Evolutionary conservation across 805 yeast genomes (phyloP).

Genomic region (Wickerhamomyces silvicola): DNA sequence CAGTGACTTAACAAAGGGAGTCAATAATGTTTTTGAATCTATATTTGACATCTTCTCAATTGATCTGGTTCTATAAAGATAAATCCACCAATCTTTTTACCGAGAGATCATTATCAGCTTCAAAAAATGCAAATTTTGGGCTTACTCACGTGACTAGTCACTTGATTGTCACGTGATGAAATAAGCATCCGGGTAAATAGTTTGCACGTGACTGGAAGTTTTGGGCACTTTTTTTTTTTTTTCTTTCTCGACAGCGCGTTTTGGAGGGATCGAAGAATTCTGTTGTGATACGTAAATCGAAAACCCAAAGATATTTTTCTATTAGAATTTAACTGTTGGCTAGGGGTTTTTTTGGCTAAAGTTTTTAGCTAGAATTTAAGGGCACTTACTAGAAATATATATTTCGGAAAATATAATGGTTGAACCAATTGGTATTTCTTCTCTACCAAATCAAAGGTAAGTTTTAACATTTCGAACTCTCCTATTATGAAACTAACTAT

Average conservation of each 20-base stretch:
- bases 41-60: too few species aligned
- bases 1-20: conserved; percentile 62
- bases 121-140: too few species aligned
- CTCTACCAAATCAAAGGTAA: conserved; percentile 25
- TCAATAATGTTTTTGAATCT: conserved; percentile 18
- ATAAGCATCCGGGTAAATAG: too few species aligned
- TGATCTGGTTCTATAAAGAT: too few species aligned
- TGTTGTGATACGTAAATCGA: neutral
- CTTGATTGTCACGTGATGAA: too few species aligned
- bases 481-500: neutral
- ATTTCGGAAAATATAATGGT: conserved; percentile 10
- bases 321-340: neutral
- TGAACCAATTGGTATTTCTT: conserved; percentile 24
- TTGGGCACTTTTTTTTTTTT: too few species aligned
- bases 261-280: too few species aligned
- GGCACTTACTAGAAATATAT: neutral
- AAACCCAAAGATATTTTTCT: neutral
- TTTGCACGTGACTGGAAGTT: too few species aligned
- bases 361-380: neutral
- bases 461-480: conserved; percentile 7
- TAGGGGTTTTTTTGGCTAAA: neutral
- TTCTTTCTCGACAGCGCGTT: too few species aligned
- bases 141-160: too few species aligned
- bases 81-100: too few species aligned
- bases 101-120: too few species aligned